Evolutionary conservation across 495 filamentous ascomycete genomes (phyloP).

Genomic region (Oleoguttula mirabilis): DNA sequence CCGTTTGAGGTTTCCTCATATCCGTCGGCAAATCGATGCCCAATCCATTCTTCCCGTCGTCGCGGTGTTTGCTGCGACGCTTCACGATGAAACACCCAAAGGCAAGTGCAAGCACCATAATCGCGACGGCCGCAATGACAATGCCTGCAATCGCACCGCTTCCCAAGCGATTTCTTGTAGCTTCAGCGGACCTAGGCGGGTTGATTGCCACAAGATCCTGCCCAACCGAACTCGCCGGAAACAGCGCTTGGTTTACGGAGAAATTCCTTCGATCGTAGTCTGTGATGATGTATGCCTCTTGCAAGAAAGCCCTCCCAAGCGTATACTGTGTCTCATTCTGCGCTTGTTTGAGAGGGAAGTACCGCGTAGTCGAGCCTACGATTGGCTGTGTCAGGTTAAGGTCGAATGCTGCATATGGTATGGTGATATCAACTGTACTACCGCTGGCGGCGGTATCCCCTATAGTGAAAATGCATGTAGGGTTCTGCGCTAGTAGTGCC

Average conservation of each 20-base stretch:
- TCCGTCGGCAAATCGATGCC: no score
- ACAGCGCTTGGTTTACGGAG: constrained; percentile 40
- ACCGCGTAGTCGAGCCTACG: constrained; percentile 19
- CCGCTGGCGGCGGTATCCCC: not conserved
- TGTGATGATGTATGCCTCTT: constrained; percentile 56
- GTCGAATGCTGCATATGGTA: not conserved
- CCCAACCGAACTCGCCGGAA: constrained; percentile 21
- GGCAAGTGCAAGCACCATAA: constrained; percentile 22
- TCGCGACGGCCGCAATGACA: constrained; percentile 33
- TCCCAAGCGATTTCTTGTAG: not conserved
- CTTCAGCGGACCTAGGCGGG: constrained; percentile 7
- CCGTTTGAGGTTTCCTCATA: no score
- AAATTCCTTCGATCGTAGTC: constrained; percentile 51
- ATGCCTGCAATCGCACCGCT: constrained; percentile 25
- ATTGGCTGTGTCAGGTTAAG: not conserved
- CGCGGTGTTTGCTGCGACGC: no score
- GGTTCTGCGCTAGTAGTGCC: constrained; percentile 13
- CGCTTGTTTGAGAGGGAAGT: constrained; percentile 49
- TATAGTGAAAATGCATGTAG: not conserved
- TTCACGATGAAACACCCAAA: no score
- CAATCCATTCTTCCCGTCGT: no score
- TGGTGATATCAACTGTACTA: not conserved
- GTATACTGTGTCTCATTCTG: constrained; percentile 42
- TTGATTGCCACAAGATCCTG: constrained; percentile 36
- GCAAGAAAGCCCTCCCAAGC: constrained; percentile 53